These are phyloP conservation scores for Trichoderma orchidacearum DNA, from an alignment of 495 filamentous ascomycete genomes.

Conservation along the genomic window DNA sequence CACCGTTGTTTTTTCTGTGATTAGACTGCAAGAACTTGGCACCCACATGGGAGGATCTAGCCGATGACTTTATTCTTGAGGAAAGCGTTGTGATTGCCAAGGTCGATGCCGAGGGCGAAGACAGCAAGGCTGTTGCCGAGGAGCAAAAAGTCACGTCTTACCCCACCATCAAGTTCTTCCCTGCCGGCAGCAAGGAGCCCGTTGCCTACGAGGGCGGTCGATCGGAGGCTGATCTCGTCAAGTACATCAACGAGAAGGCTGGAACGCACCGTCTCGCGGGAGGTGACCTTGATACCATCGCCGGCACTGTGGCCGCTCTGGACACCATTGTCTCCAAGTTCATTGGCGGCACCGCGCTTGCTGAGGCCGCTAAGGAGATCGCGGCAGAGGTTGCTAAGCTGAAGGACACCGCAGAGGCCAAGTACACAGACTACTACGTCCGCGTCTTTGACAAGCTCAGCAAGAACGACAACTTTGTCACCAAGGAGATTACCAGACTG, in stretches of 20 bases:
- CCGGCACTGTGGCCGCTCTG: constrained; percentile 68
- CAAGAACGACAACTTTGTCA: constrained; percentile 60
- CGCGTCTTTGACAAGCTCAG: constrained; percentile 75
- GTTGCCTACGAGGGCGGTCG: constrained; percentile 67
- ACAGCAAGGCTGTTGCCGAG: constrained; percentile 60
- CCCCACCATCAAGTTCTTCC: constrained; percentile 98
- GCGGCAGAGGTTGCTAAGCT: constrained; percentile 54
- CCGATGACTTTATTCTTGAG: constrained; percentile 69
- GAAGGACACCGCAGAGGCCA: constrained; percentile 43
- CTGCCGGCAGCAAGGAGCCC: constrained; percentile 65
- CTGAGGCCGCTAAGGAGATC: constrained; percentile 47
- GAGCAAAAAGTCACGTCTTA: constrained; percentile 72
- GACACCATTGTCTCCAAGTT: constrained; percentile 62
- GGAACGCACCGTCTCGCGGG: constrained; percentile 78
- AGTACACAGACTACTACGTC: constrained; percentile 89
- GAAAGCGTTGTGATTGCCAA: constrained; percentile 74
- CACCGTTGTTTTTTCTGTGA: background rate
- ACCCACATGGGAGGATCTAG: constrained; percentile 79
- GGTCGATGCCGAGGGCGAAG: constrained; percentile 82
- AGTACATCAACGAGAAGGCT: constrained; percentile 78
- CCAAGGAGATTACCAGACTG: constrained; percentile 76
- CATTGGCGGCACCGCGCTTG: constrained; percentile 39
- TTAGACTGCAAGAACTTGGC: constrained; percentile 93
- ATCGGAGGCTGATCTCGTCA: constrained; percentile 59
- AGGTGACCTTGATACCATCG: constrained; percentile 64